phyloP scores from a whole-genome alignment of 208 protist species.

The Acanthamoeba quina region DNA sequence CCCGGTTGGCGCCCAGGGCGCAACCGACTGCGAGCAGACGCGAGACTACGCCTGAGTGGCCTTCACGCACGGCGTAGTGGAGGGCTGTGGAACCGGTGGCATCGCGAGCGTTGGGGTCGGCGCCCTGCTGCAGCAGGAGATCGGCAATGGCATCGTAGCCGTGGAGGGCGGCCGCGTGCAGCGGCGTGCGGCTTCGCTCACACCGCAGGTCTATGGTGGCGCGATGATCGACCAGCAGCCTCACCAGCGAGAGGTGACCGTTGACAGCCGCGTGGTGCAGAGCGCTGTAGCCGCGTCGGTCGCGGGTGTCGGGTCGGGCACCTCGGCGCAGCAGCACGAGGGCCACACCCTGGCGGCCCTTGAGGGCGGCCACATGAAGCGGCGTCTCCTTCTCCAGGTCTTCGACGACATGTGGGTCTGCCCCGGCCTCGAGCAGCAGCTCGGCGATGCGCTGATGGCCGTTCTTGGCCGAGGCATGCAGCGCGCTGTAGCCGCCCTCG shows the following conservation, averaged over 20 bases:
- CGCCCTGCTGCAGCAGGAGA: not conserved
- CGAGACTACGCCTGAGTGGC: not conserved
- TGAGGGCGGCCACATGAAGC: conserved; percentile 48
- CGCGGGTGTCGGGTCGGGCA: not conserved
- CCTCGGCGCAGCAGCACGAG: not conserved
- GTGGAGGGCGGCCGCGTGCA: conserved; percentile 55
- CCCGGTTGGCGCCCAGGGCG: not conserved
- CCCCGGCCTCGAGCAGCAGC: not conserved
- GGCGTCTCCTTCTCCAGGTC: conserved; percentile 14
- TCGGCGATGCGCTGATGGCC: conserved; percentile 36
- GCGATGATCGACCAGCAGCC: conserved; percentile 2
- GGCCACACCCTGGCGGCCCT: not conserved
- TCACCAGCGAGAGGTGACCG: conserved; percentile 31
- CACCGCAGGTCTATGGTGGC: not conserved
- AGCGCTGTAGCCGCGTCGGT: conserved; percentile 38
- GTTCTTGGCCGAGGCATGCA: conserved; percentile 46
- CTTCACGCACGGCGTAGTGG: conserved; percentile 53
- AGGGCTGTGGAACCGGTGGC: not conserved
- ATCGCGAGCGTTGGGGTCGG: conserved; percentile 5
- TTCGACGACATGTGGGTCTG: not conserved
- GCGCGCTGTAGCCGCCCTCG: not conserved
- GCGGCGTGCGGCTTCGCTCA: not conserved
- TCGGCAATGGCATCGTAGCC: not conserved
- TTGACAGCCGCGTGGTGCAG: conserved; percentile 60
- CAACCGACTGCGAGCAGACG: not conserved